Evolutionary conservation across 2,329 filamentous ascomycete species (phyloP), one percentile per base, ranked within the genome.

Genomic region (Balansia obtecta): DNA sequence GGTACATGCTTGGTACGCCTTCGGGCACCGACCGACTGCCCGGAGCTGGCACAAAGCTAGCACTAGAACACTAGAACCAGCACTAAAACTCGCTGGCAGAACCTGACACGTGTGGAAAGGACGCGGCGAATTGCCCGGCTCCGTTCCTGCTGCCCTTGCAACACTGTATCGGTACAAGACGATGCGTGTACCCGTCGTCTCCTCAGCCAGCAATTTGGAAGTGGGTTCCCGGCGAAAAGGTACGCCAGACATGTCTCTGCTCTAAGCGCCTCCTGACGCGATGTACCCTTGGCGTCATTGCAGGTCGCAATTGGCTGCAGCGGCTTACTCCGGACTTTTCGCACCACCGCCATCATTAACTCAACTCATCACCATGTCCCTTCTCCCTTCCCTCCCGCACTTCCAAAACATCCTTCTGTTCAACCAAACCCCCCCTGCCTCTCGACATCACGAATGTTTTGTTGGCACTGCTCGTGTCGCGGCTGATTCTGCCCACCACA

Each of bases 121-220:
- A 38, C 40, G 12, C 32, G 34, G 10, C 1, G 22, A 40, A 45
- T 50, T 40, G 43, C 42, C 48, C 42, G 48, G 42, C 48, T 50
- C 48, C 48, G 48, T 50, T 50, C 33, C 22, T 18, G 16, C 45
- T 39, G 15, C 20, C 33, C 16, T 20, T 6, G 7, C 16, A 30
- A 27, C 41, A 22, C 27, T 27, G 27, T 27, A 27, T 22, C 20
- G 2, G 20, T 22, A 22, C 20, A n/a, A n/a, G n/a, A 22, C 20
- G 2, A 4, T 22, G 20, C 2, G 20, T 22, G 20, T 22, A 22
- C 20, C 20, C 20, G 20, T 22, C 4, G 27, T 27, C 27, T 27
- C 34, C 34, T 5, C 4, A 37, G 34, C 15, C 11, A 37, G 34
- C 34, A 37, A 1, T 34, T 37, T 37, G 4, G 10, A 27, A 27